A percentile compares a stretch with the other conserved stretches of the same genome.
Evolutionary conservation across 2,329 filamentous ascomycete genomes (phyloP).

Genomic region (Plectosphaerella plurivora): DNA sequence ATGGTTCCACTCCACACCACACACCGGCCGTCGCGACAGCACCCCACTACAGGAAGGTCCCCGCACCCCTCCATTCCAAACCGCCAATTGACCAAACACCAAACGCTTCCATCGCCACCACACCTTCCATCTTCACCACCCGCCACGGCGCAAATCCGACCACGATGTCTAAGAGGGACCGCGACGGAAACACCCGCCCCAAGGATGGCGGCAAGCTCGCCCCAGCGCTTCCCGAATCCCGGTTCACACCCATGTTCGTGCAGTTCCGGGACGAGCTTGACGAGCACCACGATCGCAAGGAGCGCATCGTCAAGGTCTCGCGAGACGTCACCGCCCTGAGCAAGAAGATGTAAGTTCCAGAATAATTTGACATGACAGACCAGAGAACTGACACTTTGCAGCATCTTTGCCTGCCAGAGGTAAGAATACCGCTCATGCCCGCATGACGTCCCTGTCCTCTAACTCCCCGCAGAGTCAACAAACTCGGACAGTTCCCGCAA

Average conservation of each 20-base stretch:
- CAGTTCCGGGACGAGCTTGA: slow-evolving; percentile 83
- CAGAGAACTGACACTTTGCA: slow-evolving; percentile 11
- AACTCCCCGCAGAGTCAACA: slow-evolving; percentile 5
- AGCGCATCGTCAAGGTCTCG: slow-evolving; percentile 85
- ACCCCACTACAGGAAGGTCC: background rate
- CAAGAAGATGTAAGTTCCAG: slow-evolving; percentile 79
- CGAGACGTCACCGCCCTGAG: slow-evolving; percentile 89
- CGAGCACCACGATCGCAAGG: slow-evolving; percentile 87
- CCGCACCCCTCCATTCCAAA: background rate
- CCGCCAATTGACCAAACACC: background rate
- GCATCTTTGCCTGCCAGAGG: slow-evolving; percentile 36
- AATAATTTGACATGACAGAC: fast-evolving
- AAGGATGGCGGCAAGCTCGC: slow-evolving; percentile 16
- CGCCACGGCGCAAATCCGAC: background rate
- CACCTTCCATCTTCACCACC: background rate
- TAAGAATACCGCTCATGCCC: slow-evolving; percentile 11
- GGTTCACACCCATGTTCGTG: slow-evolving; percentile 75
- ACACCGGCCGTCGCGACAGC: background rate
- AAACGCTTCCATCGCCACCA: background rate
- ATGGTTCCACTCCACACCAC: background rate
- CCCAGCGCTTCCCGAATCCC: slow-evolving; percentile 28
- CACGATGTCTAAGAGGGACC: slow-evolving; percentile 42
- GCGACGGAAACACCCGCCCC: slow-evolving; percentile 40
- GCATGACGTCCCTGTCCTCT: slow-evolving; percentile 3
- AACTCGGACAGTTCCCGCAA: slow-evolving; percentile 9